Evolutionary conservation across 1,284 basidiomycete genomes (phyloP), one percentile per base, ranked within the genome.

Genomic region (Austroboletus rostrupii): DNA sequence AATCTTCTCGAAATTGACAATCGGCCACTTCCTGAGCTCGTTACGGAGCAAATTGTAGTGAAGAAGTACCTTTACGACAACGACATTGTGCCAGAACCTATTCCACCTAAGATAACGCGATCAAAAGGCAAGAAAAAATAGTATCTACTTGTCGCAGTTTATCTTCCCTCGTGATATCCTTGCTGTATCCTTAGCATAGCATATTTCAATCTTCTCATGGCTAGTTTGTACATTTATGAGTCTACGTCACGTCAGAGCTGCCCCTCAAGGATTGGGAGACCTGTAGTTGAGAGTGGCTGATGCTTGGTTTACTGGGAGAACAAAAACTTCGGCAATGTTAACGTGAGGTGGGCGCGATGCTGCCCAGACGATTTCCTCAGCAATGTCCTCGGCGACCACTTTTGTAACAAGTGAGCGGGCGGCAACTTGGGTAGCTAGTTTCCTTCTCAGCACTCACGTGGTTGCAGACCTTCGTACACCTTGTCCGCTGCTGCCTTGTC

Each of bases 341-440:
- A 94, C 88, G 62, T 93, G 91, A 26, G 87, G 76, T 19, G 91
- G 91, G 29, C 94, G 85, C 13, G 87, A 78, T 17, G 95, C 93
- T 17, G 86, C 85, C 93, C 93, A 99, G 12, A 97, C 93, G 61
- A 99, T 96, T 70, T 99, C 93, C 70, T 99, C 95, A 1, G 96
- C 96, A 47, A 96, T 87, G 65, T 96, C 92, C 52, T 85, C 76
- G 10, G 87, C 86, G 3, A 80, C 78, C 64, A 93, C 88, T 84
- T 68, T 61, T 16, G 28, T 29, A 40, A 47, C 38, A 4, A 28
- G 47, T 65, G 16, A 68, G 49, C 20, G 42, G 12, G 39, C n/a
- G 12, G 47, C 45, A 49, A 48, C 43, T 20, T 9, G 8, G 19
- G 36, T 37, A 11, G 39, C 9, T 16, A 5, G 10, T 17, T 20